Conservation (phyloP, 768 basidiomycete genomes). For the Arthromyces matolae region DNA sequence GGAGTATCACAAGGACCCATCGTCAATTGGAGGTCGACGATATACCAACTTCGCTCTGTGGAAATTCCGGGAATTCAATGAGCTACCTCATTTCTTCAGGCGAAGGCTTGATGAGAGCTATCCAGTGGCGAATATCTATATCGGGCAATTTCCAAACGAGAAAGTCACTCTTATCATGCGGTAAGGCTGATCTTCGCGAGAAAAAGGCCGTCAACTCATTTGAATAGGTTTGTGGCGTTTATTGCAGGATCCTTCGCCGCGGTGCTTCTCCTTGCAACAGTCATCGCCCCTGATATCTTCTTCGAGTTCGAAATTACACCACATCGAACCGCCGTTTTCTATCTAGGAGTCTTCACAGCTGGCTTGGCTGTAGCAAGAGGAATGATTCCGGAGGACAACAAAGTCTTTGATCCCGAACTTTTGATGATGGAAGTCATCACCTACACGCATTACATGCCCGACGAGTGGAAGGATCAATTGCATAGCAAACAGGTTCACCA, state of each 20-base stretch:
- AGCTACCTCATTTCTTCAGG: constrained; percentile 89
- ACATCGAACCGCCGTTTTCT: constrained; percentile 91
- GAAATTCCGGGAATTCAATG: constrained; percentile 99
- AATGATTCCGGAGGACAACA: constrained; percentile 94
- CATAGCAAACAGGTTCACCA: constrained; percentile 92
- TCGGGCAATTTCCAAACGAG: constrained; percentile 97
- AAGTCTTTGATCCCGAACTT: constrained; percentile 90
- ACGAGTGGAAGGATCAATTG: constrained; percentile 83
- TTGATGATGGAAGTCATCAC: constrained; percentile 90
- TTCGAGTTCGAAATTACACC: constrained; percentile 93
- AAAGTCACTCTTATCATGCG: constrained; percentile 86
- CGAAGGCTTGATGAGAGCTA: constrained; percentile 86
- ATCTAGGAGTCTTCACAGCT: constrained; percentile 82
- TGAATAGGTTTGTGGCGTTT: constrained; percentile 85
- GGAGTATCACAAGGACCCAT: constrained; percentile 99
- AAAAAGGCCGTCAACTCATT: not conserved
- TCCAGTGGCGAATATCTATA: constrained; percentile 89
- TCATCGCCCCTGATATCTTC: constrained; percentile 91
- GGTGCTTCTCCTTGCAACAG: constrained; percentile 87
- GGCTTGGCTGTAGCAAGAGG: constrained; percentile 87
- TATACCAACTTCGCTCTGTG: constrained; percentile 96
- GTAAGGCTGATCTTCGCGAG: constrained; percentile 38
- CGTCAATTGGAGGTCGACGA: constrained; percentile 84
- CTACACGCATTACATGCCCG: constrained; percentile 95
- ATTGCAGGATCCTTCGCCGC: constrained; percentile 95